Conservation (phyloP, 148 eudicot genomes). For the Vaccinium vitisidaea region DNA sequence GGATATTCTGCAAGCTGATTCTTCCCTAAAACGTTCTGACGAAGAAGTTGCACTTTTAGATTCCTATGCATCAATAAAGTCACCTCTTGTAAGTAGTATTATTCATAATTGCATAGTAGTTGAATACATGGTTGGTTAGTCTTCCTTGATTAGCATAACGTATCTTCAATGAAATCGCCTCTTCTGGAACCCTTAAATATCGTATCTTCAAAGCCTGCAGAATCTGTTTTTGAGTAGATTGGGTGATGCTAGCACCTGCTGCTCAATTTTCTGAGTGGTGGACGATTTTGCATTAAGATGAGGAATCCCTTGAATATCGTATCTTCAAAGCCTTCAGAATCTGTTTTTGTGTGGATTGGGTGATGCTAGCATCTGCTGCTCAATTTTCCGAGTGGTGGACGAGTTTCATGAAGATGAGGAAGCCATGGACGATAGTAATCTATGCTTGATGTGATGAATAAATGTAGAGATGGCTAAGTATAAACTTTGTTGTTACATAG, state of each 20-base stretch:
- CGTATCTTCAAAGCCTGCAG: not conserved
- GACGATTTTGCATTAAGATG: not conserved
- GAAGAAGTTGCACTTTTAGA: slow-evolving; percentile 73
- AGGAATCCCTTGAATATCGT: not conserved
- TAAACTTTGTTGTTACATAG: not conserved
- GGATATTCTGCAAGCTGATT: slow-evolving; percentile 76
- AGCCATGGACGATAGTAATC: not conserved
- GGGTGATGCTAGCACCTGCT: not conserved
- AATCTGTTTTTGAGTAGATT: not conserved
- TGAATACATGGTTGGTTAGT: not conserved
- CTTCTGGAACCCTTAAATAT: not conserved
- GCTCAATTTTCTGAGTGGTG: not conserved
- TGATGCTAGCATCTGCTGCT: not conserved
- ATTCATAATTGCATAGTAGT: slow-evolving; percentile 5
- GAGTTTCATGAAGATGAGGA: not conserved
- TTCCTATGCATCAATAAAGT: slow-evolving; percentile 66
- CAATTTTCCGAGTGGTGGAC: not conserved
- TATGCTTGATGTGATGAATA: not conserved
- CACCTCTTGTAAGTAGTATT: slow-evolving; percentile 77
- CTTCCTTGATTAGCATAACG: not conserved
- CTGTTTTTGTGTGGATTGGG: not conserved
- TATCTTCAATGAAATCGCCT: not conserved
- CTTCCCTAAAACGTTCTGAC: slow-evolving; percentile 61
- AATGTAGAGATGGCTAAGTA: not conserved
- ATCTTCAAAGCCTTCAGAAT: not conserved